Base-by-base conservation (phyloP, 75 land plant genomes). In the Selaginella tamariscina region DNA sequence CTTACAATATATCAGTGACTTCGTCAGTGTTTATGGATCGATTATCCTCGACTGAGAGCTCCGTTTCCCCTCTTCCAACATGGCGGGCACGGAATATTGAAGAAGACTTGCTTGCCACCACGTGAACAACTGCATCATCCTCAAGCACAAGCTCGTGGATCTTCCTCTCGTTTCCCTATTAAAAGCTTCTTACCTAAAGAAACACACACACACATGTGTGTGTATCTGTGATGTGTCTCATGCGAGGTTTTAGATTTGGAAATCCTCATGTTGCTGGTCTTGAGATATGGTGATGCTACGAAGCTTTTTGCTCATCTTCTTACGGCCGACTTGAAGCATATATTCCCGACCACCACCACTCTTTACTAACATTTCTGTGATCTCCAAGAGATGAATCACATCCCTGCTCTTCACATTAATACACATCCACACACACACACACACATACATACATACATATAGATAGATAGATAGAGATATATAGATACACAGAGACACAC, bases 51-150 rank as follows among this genome's bases (percentile, higher is more conserved):
- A 39, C 15, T 5, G 81, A 86, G 9, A 93, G 27, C 68, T 89
- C 96, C 33, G 81, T 70, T 59, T 80, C 75, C 24, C 73, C 49
- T 5, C 49, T 72, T 32, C 80, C 85, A 60, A 80, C 69, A 22
- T 78, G 74, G 31, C 32, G 66, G 27, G 86, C 26, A 44, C 80
- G 74, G n/a, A n/a, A n/a, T 23, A 93, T 71, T 67, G 86, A 86
- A 2, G 86, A 87, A 11, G 84, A 72, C 30, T 78, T 85, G 21
- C 80, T 71, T 2, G 85, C 74, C 33, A 94, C 55, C 67, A 94
- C 72, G 65, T 87, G 98, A 29, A 92, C 75, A 55, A 82, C 84
- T 44, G 75, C 79, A 68, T 87, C 88, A 54, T 82, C 78, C 2
- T 72, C 71, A 55, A 79, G 68, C 30, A 79, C 75, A 32, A 89